A percentile compares a stretch with the other conserved stretches of the same genome.
Evolutionary conservation across 768 basidiomycete species (phyloP).

Genomic region (Panaeolus papilionaceus): DNA sequence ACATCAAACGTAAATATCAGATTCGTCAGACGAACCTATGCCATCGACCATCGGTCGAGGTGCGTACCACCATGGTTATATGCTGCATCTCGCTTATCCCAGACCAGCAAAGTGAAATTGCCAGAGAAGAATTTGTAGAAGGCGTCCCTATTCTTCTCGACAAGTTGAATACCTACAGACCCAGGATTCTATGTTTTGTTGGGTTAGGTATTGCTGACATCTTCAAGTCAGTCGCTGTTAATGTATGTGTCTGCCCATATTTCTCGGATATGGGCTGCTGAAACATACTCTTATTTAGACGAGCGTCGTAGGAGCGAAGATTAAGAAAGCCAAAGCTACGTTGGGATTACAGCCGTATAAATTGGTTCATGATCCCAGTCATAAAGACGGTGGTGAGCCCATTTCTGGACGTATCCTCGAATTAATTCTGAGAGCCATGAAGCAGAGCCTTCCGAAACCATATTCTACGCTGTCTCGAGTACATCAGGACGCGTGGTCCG

Average conservation of each 20-base stretch:
- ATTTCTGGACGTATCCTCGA: background rate
- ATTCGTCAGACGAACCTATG: constrained; percentile 78
- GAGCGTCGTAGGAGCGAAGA: background rate
- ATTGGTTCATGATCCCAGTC: constrained; percentile 42
- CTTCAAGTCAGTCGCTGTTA: constrained; percentile 35
- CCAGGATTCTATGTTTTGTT: constrained; percentile 78
- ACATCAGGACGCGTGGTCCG: constrained; percentile 77
- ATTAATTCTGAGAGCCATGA: background rate
- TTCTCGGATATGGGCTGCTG: background rate
- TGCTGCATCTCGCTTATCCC: background rate
- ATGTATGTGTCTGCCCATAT: constrained; percentile 17
- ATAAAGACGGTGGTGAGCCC: constrained; percentile 20
- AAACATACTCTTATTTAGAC: background rate
- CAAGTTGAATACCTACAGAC: constrained; percentile 64
- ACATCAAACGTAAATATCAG: background rate
- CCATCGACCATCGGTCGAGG: constrained; percentile 70
- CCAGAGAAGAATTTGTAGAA: constrained; percentile 52
- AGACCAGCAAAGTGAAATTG: constrained; percentile 60
- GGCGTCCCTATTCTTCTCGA: constrained; percentile 62
- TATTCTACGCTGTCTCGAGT: constrained; percentile 79
- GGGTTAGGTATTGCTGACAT: constrained; percentile 67
- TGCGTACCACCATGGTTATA: constrained; percentile 28
- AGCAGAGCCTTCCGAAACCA: constrained; percentile 49
- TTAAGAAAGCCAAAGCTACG: constrained; percentile 25
- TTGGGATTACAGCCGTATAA: constrained; percentile 61